Conservation (phyloP, 1,139 yeast species). For the Taiozyma sp. region DNA sequence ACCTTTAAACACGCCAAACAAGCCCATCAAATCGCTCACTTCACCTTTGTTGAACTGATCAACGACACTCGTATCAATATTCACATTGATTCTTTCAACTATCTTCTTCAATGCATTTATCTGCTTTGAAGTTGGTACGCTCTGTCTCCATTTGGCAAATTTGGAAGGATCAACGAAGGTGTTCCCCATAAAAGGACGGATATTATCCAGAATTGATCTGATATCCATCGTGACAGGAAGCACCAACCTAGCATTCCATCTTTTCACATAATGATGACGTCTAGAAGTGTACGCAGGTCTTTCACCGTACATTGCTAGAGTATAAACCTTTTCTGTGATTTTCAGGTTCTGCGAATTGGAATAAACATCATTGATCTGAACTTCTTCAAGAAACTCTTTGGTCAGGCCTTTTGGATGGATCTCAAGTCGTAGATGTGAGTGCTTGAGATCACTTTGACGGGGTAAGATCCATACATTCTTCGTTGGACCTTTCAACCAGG, state of each 20-base stretch:
- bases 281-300: slow-evolving; percentile 9
- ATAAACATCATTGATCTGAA: slow-evolving; percentile 4
- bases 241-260: slow-evolving; percentile 15
- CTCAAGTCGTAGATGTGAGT: slow-evolving; percentile 16
- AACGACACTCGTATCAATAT: neutral
- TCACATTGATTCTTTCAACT: neutral
- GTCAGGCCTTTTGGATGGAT: slow-evolving; percentile 13
- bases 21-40: neutral
- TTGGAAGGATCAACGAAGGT: slow-evolving; percentile 20
- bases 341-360: neutral
- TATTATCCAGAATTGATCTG: slow-evolving; percentile 17
- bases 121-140: slow-evolving; percentile 27
- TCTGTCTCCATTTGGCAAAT: slow-evolving; percentile 29
- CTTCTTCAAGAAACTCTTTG: slow-evolving; percentile 9
- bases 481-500: slow-evolving; percentile 18
- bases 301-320: slow-evolving; percentile 13
- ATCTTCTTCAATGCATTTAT: neutral
- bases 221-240: slow-evolving; percentile 20
- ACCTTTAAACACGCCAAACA: neutral
- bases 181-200: slow-evolving; percentile 17
- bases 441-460: slow-evolving; percentile 2
- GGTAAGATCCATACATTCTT: slow-evolving; percentile 14
- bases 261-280: slow-evolving; percentile 17
- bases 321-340: slow-evolving; percentile 7
- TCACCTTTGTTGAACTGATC: neutral